Conservation (phyloP, 257 asterid species). For the Datura wrightii region DNA sequence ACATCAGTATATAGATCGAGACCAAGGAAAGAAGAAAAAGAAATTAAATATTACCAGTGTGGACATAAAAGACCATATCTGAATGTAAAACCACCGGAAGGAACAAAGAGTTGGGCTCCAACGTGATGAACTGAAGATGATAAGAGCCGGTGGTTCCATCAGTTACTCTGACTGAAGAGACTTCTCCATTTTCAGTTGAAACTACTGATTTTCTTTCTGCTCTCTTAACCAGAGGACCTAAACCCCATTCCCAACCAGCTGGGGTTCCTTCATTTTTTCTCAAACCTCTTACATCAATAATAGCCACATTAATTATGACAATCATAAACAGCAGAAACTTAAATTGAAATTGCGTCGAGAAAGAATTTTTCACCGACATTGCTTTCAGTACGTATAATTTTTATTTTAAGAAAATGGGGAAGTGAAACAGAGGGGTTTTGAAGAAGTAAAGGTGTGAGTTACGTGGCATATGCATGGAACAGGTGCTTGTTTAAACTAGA, state of each 20-base stretch:
- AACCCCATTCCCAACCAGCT: constrained; percentile 30
- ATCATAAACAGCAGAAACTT: not conserved
- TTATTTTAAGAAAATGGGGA: too few species aligned
- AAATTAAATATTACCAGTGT: constrained; percentile 56
- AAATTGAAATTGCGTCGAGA: not conserved
- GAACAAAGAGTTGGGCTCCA: constrained; percentile 80
- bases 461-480: constrained; percentile 81
- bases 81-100: constrained; percentile 79
- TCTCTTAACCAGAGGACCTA: constrained; percentile 51
- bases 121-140: constrained; percentile 75
- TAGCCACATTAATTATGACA: not conserved
- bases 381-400: too few species aligned
- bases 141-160: constrained; percentile 50
- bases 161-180: constrained; percentile 53
- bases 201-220: constrained; percentile 46
- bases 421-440: not conserved
- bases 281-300: not conserved
- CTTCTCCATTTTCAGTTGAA: constrained; percentile 66
- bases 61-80: constrained; percentile 86
- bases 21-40: too few species aligned
- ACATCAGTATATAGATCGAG: not conserved
- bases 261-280: constrained; percentile 17
- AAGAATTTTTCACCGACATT: not conserved
- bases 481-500: constrained; percentile 30
- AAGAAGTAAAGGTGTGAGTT: constrained; percentile 15